These are phyloP conservation scores for Wolfiporia cocos DNA, from an alignment of 1,284 basidiomycete genomes.

Conservation along the genomic window DNA sequence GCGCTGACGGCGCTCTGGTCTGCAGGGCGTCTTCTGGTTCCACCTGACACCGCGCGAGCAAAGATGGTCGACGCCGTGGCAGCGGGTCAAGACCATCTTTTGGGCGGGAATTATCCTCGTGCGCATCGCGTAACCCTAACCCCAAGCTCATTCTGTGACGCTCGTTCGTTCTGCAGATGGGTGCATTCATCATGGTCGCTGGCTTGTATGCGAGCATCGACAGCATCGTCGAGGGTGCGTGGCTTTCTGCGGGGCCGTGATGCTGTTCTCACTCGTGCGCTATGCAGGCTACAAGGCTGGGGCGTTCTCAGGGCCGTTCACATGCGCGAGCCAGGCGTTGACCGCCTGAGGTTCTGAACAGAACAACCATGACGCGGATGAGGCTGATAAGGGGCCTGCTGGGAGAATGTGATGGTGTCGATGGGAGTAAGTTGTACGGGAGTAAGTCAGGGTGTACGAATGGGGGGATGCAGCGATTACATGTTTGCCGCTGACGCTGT, in stretches of 20 bases:
- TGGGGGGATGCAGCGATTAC: too few species aligned
- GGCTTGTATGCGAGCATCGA: constrained; percentile 25
- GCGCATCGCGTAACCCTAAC: constrained; percentile 10
- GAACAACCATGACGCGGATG: too few species aligned
- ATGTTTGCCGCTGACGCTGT: too few species aligned
- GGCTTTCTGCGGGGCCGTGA: too few species aligned
- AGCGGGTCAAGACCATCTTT: constrained; percentile 22
- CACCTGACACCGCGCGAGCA: constrained; percentile 20
- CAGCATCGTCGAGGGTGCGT: constrained; percentile 24
- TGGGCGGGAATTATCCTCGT: constrained; percentile 22
- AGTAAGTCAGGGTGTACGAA: too few species aligned
- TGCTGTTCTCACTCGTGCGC: background rate
- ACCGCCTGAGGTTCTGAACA: background rate
- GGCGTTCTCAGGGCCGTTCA: constrained; percentile 16
- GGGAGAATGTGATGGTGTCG: too few species aligned
- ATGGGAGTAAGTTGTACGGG: too few species aligned
- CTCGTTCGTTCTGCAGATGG: constrained; percentile 17
- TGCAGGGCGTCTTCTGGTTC: constrained; percentile 26
- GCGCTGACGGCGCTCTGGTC: too few species aligned
- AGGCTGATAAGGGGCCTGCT: too few species aligned
- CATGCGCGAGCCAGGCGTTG: constrained; percentile 13
- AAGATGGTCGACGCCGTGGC: constrained; percentile 19
- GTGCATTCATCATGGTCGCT: constrained; percentile 27
- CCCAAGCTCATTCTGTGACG: constrained; percentile 2
- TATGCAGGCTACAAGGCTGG: constrained; percentile 16